Evolutionary conservation across 2,329 filamentous ascomycete genomes (phyloP).

Genomic region (Dactylonectria estremocensis): DNA sequence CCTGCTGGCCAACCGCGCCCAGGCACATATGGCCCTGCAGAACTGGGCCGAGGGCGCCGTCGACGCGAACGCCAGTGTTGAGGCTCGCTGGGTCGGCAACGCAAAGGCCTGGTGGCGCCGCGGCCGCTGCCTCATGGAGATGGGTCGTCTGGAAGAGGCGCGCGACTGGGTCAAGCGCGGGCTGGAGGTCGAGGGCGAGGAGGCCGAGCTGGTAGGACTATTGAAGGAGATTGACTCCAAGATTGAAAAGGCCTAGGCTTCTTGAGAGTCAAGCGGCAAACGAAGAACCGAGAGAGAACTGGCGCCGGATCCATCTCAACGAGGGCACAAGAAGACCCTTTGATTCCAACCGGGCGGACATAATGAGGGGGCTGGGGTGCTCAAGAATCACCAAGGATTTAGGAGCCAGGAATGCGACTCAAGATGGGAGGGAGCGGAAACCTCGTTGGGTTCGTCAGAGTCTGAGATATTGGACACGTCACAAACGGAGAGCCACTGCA

Average conservation of each 20-base stretch:
- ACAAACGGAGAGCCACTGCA: constrained; percentile 5
- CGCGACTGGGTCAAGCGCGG: constrained; percentile 82
- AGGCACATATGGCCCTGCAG: constrained; percentile 88
- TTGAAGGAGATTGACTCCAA: constrained; percentile 73
- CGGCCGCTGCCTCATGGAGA: constrained; percentile 89
- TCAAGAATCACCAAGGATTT: neutral
- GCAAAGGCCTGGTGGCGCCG: constrained; percentile 95
- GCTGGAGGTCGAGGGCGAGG: constrained; percentile 86
- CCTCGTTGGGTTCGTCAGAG: neutral
- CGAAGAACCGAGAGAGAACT: neutral
- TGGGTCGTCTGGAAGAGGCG: constrained; percentile 89
- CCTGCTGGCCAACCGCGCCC: constrained; percentile 88
- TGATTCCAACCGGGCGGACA: neutral
- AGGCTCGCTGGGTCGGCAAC: constrained; percentile 89
- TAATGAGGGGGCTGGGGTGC: neutral
- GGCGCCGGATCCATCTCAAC: neutral
- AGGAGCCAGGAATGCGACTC: constrained; percentile 1
- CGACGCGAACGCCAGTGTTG: constrained; percentile 90
- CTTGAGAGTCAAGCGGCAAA: constrained; percentile 14
- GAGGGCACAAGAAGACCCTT: neutral
- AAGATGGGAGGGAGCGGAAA: neutral
- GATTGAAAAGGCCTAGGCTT: constrained; percentile 58
- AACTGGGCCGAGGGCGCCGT: constrained; percentile 89
- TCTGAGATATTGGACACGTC: neutral
- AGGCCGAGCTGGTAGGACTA: constrained; percentile 74